phyloP scores from a whole-genome alignment of 192 early-diverging fungal species.

The Dimargaris cristalligena region DNA sequence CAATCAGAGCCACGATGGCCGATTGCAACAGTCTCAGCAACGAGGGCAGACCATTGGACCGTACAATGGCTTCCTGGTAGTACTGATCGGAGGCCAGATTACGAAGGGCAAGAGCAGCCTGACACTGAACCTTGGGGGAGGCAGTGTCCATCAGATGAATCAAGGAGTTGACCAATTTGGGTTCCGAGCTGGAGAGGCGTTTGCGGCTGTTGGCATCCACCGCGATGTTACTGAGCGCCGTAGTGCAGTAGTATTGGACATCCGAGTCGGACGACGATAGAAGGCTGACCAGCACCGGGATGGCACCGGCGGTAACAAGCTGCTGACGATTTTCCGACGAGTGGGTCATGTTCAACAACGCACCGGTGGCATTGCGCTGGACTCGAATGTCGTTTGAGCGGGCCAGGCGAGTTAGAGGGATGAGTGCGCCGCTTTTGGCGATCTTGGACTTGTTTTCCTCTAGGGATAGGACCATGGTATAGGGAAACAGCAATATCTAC shows the following conservation, averaged over 20 bases:
- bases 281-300: conserved; percentile 65
- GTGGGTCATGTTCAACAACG: conserved; percentile 86
- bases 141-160: conserved; percentile 63
- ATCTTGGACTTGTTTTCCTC: conserved; percentile 83
- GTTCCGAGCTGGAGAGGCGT: conserved; percentile 52
- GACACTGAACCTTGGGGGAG: conserved; percentile 69
- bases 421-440: conserved; percentile 64
- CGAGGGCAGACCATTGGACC: conserved; percentile 51
- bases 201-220: conserved; percentile 55
- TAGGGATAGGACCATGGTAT: no score
- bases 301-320: conserved; percentile 62
- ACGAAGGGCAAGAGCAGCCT: conserved; percentile 71
- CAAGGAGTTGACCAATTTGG: conserved; percentile 51
- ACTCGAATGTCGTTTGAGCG: conserved; percentile 68
- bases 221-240: conserved; percentile 76
- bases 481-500: no score
- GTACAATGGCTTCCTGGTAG: conserved; percentile 71
- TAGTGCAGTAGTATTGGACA: conserved; percentile 81
- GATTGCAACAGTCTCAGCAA: conserved; percentile 59
- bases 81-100: conserved; percentile 68
- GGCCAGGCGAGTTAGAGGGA: conserved; percentile 54
- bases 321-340: conserved; percentile 66
- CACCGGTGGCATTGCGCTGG: conserved; percentile 79
- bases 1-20: conserved; percentile 50
- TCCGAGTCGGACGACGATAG: conserved; percentile 61